A percentile compares a stretch with the other conserved stretches of the same genome.
phyloP scores from a whole-genome alignment of 176 grass and related monocot species.

The Raddia distichophylla region DNA sequence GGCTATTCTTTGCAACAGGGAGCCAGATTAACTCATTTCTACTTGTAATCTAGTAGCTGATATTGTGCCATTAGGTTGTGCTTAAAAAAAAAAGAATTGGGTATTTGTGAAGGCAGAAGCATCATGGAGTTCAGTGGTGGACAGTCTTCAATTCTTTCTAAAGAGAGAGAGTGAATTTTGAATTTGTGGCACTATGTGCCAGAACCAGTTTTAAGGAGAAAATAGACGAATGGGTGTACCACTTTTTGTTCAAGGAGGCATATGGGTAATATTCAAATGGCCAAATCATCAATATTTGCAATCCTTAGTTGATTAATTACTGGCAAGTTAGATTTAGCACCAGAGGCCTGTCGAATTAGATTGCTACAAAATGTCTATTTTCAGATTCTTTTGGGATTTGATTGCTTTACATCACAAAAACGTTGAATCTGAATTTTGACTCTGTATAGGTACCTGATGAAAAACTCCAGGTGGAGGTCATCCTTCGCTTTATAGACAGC shows the following conservation, averaged over 20 bases:
- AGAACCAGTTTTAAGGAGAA: background rate
- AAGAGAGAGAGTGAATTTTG: no score
- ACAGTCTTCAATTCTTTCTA: background rate
- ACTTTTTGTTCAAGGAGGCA: background rate
- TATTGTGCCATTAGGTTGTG: background rate
- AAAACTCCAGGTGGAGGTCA: slow-evolving; percentile 60
- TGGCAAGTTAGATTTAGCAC: background rate
- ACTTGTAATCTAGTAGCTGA: background rate
- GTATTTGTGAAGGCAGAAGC: background rate
- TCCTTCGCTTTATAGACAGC: slow-evolving; percentile 70
- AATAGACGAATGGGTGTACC: background rate
- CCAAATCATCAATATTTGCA: background rate
- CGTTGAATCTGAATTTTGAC: background rate
- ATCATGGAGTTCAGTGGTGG: background rate
- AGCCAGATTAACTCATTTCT: background rate
- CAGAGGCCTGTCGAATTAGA: background rate
- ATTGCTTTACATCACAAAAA: background rate
- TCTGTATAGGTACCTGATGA: slow-evolving; percentile 58
- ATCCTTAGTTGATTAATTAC: no score
- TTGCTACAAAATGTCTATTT: background rate
- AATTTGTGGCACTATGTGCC: background rate
- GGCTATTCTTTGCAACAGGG: background rate
- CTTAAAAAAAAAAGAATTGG: background rate
- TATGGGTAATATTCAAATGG: background rate
- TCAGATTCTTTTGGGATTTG: background rate